phyloP scores from a whole-genome alignment of 192 early-diverging fungal genomes.

The Backusella parvicylindrica region DNA sequence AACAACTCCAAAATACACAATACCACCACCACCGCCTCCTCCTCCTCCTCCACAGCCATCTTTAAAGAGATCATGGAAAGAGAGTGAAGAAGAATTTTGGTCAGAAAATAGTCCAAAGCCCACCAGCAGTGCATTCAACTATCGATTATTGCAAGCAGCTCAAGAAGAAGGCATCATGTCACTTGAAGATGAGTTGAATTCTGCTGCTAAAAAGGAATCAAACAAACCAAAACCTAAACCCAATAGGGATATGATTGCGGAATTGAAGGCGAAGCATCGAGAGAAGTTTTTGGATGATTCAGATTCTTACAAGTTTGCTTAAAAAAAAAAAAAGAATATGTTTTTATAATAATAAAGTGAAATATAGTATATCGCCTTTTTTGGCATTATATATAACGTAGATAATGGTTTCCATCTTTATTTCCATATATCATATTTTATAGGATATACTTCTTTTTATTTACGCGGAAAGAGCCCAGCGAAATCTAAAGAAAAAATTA shows the following conservation, averaged over 20 bases:
- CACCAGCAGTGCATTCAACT: not conserved
- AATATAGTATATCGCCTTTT: too few relatives aligned
- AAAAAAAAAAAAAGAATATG: not conserved
- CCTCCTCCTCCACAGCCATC: not conserved
- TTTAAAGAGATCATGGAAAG: not conserved
- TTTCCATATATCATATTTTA: too few relatives aligned
- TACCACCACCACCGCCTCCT: not conserved
- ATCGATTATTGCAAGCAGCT: not conserved
- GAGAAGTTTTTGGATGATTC: not conserved
- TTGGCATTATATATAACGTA: too few relatives aligned
- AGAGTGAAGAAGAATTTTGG: not conserved
- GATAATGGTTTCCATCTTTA: too few relatives aligned
- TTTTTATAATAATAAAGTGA: too few relatives aligned
- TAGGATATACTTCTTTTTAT: too few relatives aligned
- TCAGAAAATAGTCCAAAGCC: not conserved
- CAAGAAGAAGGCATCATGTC: not conserved
- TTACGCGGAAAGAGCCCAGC: too few relatives aligned
- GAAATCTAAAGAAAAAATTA: too few relatives aligned
- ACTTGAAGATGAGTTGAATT: not conserved
- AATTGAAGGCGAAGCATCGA: conserved; percentile 7
- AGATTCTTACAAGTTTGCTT: conserved; percentile 8
- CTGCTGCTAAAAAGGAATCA: not conserved
- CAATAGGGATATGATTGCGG: not conserved
- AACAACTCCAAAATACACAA: not conserved
- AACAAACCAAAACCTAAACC: not conserved